phyloP scores from a whole-genome alignment of 2,329 filamentous ascomycete species.

The Parastagonospora avenae region DNA sequence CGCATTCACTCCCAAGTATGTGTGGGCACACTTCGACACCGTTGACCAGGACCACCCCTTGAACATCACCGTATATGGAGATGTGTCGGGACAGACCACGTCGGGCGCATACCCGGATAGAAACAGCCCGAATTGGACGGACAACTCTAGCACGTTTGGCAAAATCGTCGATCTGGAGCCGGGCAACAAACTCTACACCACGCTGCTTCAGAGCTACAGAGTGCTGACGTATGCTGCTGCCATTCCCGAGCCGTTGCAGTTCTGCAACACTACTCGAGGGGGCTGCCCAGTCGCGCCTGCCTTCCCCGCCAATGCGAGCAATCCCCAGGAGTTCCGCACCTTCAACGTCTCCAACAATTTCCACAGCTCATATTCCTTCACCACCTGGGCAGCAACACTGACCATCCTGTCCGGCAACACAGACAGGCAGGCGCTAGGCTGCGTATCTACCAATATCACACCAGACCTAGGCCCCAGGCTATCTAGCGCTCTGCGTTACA shows the following conservation, averaged over 20 bases:
- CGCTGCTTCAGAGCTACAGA: constrained; percentile 72
- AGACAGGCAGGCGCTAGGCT: constrained; percentile 69
- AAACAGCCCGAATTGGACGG: constrained; percentile 55
- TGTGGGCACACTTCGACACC: constrained; percentile 76
- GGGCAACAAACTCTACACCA: constrained; percentile 68
- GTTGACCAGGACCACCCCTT: constrained; percentile 66
- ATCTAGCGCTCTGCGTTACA: constrained; percentile 71
- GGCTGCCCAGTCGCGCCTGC: constrained; percentile 76
- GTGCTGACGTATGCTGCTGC: constrained; percentile 76
- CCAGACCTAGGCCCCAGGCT: constrained; percentile 76
- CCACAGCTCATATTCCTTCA: constrained; percentile 81
- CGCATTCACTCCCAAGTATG: constrained; percentile 78
- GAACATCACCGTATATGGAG: constrained; percentile 83
- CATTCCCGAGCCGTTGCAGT: constrained; percentile 60
- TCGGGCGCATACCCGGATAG: constrained; percentile 62
- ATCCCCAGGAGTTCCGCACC: constrained; percentile 66
- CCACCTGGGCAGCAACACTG: constrained; percentile 77
- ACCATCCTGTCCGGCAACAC: constrained; percentile 75
- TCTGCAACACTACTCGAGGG: constrained; percentile 65
- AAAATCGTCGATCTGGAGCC: constrained; percentile 75
- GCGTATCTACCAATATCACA: constrained; percentile 80
- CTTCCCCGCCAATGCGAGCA: constrained; percentile 64
- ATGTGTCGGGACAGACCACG: constrained; percentile 77
- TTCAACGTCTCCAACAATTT: constrained; percentile 78
- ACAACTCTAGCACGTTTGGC: constrained; percentile 67